These are phyloP conservation scores for Ballota nigra DNA, from an alignment of 257 asterid genomes.

Conservation along the genomic window DNA sequence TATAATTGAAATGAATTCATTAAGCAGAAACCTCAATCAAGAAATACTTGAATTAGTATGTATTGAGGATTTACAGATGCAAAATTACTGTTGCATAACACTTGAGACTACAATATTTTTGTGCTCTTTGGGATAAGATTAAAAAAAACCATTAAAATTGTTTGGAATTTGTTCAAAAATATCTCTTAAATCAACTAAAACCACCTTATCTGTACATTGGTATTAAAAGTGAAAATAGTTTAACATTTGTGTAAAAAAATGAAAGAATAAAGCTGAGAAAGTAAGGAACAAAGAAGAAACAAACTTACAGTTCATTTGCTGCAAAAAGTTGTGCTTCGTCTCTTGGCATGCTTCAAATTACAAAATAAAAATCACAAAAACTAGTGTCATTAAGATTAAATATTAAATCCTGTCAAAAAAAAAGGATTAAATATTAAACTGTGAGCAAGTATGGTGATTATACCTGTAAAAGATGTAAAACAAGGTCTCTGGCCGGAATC, in stretches of 20 bases:
- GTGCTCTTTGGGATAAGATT: neutral
- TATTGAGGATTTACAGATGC: neutral
- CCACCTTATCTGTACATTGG: neutral
- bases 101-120: neutral
- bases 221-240: neutral
- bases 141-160: neutral
- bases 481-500: constrained; percentile 61
- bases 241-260: neutral
- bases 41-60: neutral
- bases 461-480: constrained; percentile 87
- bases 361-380: constrained; percentile 29
- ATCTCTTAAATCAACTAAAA: neutral
- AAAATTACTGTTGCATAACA: neutral
- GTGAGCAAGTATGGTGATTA: neutral
- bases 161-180: neutral
- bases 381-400: constrained; percentile 21
- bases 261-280: neutral
- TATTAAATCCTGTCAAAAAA: too few relatives aligned
- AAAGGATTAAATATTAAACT: constrained; percentile 7
- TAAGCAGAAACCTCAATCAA: neutral
- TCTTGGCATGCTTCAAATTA: constrained; percentile 77
- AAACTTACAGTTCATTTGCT: constrained; percentile 79
- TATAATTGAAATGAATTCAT: neutral
- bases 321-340: constrained; percentile 89
- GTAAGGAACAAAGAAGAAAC: neutral